Base-by-base conservation (phyloP, 2,329 filamentous ascomycete species). In the Zasmidium citrigriseum region DNA sequence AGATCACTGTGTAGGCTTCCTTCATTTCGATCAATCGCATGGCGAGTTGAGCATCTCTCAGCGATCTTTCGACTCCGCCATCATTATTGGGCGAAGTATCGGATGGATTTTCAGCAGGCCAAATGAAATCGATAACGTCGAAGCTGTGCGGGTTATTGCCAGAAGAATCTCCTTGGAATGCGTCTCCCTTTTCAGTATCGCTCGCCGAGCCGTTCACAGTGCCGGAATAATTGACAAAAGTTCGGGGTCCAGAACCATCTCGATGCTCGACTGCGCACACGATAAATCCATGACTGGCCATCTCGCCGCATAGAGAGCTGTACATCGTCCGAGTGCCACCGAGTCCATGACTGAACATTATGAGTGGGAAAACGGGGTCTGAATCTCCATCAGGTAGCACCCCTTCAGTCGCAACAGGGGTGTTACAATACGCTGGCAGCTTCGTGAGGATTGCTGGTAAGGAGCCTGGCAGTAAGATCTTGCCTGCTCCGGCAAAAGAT, bases 281-380 rank as follows among this genome's bases (percentile, higher is more conserved):
- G 0, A 89, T 76, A 64, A 88, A 87, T 0, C 86, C 85, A 63
- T 87, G 85, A 67, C 83, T 86, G 0, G 86, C 86, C 63, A 89
- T 83, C 63, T 89, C 85, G 7, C 86, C 84, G 63, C 86, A 89
- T 1, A 89, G 76, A 16, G 81, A 80, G n/a, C 82, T 86, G 67
- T 87, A 88, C 61, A 81, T 82, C 2, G 85, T 87, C 48, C 85
- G 75, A 1, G 83, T 87, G 0, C 85, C 86, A 4, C 86, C 85
- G 4, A 89, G 72, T 0, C 86, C 86, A 70, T 89, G 86, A 65
- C 83, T 87, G 70, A 89, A 89, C 21, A 89, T 77, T 27, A 89
- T 76, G 20, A 88, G 74, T 1, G 86, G 86, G 59, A 88, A 89
- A 2, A 62, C 76, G 0, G 84, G 2, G 77, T 75, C 3, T 85